Percentiles rank a stretch among this genome's conserved stretches.
Evolutionary conservation across 495 filamentous ascomycete species (phyloP).

Genomic region (Lophiostoma macrostomum): DNA sequence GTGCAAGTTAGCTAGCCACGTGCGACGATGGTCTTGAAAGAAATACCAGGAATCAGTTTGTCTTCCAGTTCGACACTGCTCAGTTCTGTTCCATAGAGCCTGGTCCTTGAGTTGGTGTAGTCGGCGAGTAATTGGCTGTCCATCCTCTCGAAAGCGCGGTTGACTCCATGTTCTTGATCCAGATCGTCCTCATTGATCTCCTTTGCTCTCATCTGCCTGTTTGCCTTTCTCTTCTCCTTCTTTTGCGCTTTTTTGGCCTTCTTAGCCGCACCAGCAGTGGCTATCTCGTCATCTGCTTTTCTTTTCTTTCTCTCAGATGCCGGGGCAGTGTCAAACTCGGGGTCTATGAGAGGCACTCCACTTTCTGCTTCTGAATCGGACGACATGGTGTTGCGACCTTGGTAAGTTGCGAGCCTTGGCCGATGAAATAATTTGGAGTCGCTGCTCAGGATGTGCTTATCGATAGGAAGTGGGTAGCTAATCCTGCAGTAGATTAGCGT

Average conservation of each 20-base stretch:
- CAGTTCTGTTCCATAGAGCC: constrained; percentile 72
- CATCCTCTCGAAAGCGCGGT: constrained; percentile 76
- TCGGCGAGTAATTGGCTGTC: constrained; percentile 80
- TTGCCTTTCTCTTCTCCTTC: constrained; percentile 49
- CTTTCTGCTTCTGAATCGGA: constrained; percentile 34
- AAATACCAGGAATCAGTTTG: constrained; percentile 69
- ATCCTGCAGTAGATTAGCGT: no score
- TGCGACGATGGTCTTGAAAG: constrained; percentile 29
- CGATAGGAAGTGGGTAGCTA: constrained; percentile 13
- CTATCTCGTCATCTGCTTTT: constrained; percentile 18
- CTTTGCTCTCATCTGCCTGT: constrained; percentile 41
- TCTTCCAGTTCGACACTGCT: constrained; percentile 81
- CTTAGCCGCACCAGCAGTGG: constrained; percentile 34
- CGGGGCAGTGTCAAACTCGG: constrained; percentile 6
- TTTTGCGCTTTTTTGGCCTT: constrained; percentile 53
- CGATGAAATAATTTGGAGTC: constrained; percentile 4
- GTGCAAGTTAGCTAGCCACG: constrained; percentile 14
- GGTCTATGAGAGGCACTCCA: constrained; percentile 35
- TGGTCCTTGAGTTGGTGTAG: constrained; percentile 73
- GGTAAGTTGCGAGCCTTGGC: background rate
- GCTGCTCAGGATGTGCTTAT: no score
- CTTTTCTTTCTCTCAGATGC: constrained; percentile 39
- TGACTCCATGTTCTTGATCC: constrained; percentile 64
- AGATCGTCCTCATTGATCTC: constrained; percentile 54
- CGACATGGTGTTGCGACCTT: constrained; percentile 37